Conservation (phyloP, 108 stramenopile genomes). For the Conticribra weissflogii region DNA sequence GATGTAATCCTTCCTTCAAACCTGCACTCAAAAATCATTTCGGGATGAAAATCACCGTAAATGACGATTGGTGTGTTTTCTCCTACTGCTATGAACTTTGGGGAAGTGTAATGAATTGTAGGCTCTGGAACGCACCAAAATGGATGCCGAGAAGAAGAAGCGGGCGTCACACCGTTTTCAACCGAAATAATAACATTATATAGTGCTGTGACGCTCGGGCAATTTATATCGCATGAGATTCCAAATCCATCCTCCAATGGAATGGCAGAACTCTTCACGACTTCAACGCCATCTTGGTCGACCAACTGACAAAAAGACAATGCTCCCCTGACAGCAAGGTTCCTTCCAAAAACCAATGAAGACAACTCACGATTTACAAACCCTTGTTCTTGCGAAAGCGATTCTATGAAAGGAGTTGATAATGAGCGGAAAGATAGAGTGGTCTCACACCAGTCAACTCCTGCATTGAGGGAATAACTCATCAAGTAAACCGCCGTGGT, state of each 20-base stretch:
- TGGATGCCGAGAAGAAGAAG: background rate
- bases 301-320: slow-evolving; percentile 2
- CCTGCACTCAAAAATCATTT: background rate
- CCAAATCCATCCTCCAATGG: slow-evolving; percentile 3
- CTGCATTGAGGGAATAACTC: slow-evolving; percentile 2
- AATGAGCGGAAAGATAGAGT: background rate
- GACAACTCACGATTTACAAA: background rate
- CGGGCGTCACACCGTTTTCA: background rate
- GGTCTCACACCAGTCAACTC: background rate
- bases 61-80: background rate
- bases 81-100: slow-evolving; percentile 8
- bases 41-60: background rate
- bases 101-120: background rate
- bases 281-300: background rate
- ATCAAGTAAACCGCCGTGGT: background rate
- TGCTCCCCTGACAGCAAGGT: background rate
- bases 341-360: slow-evolving; percentile 4
- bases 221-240: slow-evolving; percentile 5
- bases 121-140: slow-evolving; percentile 13
- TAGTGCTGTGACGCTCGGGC: background rate
- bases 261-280: background rate
- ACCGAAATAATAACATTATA: no score
- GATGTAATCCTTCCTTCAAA: background rate
- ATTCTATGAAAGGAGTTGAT: slow-evolving; percentile 5
- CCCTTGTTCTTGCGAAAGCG: slow-evolving; percentile 3